Evolutionary conservation across 495 filamentous ascomycete genomes (phyloP).

Genomic region (Talaromyces trachyspermus): DNA sequence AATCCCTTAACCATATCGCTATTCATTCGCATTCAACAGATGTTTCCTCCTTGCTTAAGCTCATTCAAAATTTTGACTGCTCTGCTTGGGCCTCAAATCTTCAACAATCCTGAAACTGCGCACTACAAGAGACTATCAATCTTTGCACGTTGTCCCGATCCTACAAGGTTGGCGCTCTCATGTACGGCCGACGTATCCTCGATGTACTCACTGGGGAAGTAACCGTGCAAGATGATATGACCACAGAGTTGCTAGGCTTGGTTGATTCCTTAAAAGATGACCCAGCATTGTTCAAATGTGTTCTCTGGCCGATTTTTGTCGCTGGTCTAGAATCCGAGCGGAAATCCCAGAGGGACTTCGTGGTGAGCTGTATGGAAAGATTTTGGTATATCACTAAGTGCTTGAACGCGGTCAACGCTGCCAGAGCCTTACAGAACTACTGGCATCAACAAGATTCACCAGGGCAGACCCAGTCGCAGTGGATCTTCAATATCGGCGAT

Average conservation of each 20-base stretch:
- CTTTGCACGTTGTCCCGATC: conserved; percentile 19
- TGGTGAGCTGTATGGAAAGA: conserved; percentile 21
- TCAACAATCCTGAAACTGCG: conserved; percentile 24
- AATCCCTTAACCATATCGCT: neutral
- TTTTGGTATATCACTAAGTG: conserved; percentile 33
- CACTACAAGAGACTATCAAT: conserved; percentile 14
- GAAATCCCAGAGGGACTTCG: conserved; percentile 20
- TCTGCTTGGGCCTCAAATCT: conserved; percentile 24
- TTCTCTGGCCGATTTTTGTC: conserved; percentile 52
- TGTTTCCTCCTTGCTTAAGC: conserved; percentile 14
- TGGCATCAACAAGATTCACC: conserved; percentile 17
- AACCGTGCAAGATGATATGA: conserved; percentile 24
- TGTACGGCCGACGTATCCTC: conserved; percentile 29
- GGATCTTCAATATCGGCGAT: conserved; percentile 33
- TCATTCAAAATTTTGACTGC: conserved; percentile 26
- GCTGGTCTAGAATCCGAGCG: conserved; percentile 41
- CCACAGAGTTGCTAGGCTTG: conserved; percentile 34
- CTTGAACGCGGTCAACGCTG: conserved; percentile 31
- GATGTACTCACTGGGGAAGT: conserved; percentile 16
- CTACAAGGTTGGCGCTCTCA: conserved; percentile 23
- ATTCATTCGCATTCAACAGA: conserved; percentile 10
- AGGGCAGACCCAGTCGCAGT: conserved; percentile 10
- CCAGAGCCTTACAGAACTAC: conserved; percentile 20
- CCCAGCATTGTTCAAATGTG: conserved; percentile 44
- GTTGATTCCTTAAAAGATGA: conserved; percentile 39